Conservation (phyloP, 1,139 yeast species). For the Nakaseomyces nivariensis region DNA sequence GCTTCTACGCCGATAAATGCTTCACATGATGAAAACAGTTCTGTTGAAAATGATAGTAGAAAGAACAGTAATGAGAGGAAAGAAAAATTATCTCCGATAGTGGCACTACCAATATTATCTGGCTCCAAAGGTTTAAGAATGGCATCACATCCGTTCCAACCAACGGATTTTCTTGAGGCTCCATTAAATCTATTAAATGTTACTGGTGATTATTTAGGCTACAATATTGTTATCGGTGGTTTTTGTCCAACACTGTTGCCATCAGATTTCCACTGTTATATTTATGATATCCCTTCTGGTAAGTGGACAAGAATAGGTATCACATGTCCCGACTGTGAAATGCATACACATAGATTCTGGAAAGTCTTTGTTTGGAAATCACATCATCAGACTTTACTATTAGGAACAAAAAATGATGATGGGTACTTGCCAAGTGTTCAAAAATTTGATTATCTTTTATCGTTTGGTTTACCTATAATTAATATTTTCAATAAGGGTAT, state of each 20-base stretch:
- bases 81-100: conserved; percentile 14
- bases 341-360: conserved; percentile 52
- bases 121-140: conserved; percentile 21
- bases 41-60: background rate
- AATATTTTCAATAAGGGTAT: conserved; percentile 36
- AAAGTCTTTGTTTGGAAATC: conserved; percentile 66
- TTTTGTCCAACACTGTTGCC: conserved; percentile 34
- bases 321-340: conserved; percentile 43
- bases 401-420: conserved; percentile 42
- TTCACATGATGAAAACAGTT: background rate
- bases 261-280: conserved; percentile 43
- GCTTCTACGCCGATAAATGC: background rate
- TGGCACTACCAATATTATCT: conserved; percentile 20
- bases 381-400: conserved; percentile 53
- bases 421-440: conserved; percentile 45
- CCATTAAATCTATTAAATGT: conserved; percentile 40
- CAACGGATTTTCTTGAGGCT: conserved; percentile 11
- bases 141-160: conserved; percentile 10
- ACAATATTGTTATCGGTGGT: conserved; percentile 52
- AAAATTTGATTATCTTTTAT: conserved; percentile 46
- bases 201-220: conserved; percentile 54
- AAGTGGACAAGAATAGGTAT: conserved; percentile 57
- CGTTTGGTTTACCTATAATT: conserved; percentile 58
- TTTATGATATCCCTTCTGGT: conserved; percentile 51
- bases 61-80: background rate